A percentile compares a stretch with the other conserved stretches of the same genome.
Evolutionary conservation across 306 rosid species (phyloP).

Genomic region (Medicago ruthenica): DNA sequence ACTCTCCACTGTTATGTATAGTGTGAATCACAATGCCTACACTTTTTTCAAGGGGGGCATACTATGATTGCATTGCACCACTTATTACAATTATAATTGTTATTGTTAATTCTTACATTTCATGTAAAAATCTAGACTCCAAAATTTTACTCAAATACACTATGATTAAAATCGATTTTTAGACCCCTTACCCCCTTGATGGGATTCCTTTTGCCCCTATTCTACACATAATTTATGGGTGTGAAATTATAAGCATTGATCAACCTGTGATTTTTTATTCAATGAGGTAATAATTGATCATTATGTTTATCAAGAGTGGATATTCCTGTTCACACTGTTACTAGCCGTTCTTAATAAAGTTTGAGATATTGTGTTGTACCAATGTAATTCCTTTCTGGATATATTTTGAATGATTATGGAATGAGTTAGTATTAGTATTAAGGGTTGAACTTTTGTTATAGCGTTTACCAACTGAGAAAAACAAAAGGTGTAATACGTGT

Average conservation of each 20-base stretch:
- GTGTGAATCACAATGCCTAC: conserved; percentile 59
- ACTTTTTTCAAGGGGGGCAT: conserved; percentile 49
- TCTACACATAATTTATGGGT: conserved; percentile 28
- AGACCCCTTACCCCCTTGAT: conserved; percentile 35
- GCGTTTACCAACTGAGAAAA: background rate
- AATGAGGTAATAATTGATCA: conserved; percentile 59
- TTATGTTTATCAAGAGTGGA: conserved; percentile 41
- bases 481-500: background rate
- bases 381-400: background rate
- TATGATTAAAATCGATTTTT: conserved; percentile 10
- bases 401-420: background rate
- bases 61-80: conserved; percentile 48
- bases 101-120: conserved; percentile 51
- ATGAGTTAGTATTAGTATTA: background rate
- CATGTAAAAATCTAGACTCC: background rate
- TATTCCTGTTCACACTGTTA: background rate
- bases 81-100: conserved; percentile 36
- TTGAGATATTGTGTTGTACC: background rate
- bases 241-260: conserved; percentile 41
- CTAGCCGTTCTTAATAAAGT: background rate
- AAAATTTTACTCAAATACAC: conserved; percentile 18
- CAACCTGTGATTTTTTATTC: conserved; percentile 51
- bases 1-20: conserved; percentile 42
- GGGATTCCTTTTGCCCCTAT: conserved; percentile 28
- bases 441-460: background rate